Percentiles rank a stretch among this genome's conserved stretches.
These are phyloP conservation scores for Umbelopsis ramanniana DNA, from an alignment of 192 early-diverging fungal genomes.

Conservation along the genomic window DNA sequence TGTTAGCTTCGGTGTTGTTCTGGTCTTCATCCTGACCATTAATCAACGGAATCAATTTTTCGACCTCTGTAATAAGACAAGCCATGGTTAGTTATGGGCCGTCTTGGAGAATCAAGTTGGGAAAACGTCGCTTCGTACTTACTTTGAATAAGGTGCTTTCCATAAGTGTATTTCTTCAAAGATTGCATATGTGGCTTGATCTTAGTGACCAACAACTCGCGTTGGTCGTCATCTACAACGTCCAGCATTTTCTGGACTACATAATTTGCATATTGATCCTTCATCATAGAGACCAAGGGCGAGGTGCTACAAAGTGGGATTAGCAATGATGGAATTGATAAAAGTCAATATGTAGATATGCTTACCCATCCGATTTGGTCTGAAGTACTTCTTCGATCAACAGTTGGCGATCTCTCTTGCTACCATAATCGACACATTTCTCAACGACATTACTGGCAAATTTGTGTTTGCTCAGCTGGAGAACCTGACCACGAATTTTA, in stretches of 20 bases:
- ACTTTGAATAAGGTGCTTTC: constrained; percentile 91
- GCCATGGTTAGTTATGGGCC: neutral
- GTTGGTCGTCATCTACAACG: constrained; percentile 92
- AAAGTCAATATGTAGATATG: neutral
- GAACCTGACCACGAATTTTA: constrained; percentile 90
- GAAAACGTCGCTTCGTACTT: constrained; percentile 25
- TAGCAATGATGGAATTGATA: constrained; percentile 13
- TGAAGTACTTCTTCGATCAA: constrained; percentile 94
- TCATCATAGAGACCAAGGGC: constrained; percentile 96
- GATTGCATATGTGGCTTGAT: constrained; percentile 92
- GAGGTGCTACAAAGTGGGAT: constrained; percentile 61
- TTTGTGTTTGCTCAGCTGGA: constrained; percentile 96
- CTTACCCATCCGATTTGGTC: constrained; percentile 81
- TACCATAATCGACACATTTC: constrained; percentile 96
- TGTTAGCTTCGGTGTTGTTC: constrained; percentile 15
- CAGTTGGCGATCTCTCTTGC: constrained; percentile 79
- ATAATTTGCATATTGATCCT: constrained; percentile 99
- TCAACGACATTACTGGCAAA: constrained; percentile 99
- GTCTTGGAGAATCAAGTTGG: neutral
- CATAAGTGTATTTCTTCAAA: constrained; percentile 97
- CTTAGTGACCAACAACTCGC: constrained; percentile 84
- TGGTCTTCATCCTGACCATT: constrained; percentile 20
- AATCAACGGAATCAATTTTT: constrained; percentile 35
- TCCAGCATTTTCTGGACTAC: constrained; percentile 99
- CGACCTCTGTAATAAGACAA: constrained; percentile 31